Evolutionary conservation across 495 filamentous ascomycete genomes (phyloP).

Genomic region (Amphirosellinia nigrospora): DNA sequence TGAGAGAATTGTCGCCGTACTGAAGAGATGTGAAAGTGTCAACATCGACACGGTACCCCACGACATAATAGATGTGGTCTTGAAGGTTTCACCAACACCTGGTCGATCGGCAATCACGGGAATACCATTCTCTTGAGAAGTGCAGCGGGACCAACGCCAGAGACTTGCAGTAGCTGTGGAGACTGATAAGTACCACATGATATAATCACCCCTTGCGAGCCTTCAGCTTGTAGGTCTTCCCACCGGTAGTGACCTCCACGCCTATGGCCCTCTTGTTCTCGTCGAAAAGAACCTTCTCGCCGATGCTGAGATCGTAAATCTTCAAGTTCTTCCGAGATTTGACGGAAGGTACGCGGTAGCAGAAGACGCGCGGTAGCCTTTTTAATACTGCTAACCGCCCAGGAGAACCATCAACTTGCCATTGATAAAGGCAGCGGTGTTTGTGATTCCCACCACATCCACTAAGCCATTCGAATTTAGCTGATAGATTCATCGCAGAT

Average conservation of each 20-base stretch:
- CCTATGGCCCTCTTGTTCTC: conserved; percentile 22
- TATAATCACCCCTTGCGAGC: conserved; percentile 54
- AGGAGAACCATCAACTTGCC: neutral
- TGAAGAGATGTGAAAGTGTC: conserved; percentile 26
- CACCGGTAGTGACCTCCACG: conserved; percentile 11
- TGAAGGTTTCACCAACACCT: conserved; percentile 56
- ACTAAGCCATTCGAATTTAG: neutral
- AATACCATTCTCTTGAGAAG: conserved; percentile 45
- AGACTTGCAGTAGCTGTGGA: conserved; percentile 58
- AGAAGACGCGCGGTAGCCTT: neutral
- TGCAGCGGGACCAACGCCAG: conserved; percentile 51
- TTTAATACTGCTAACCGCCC: neutral
- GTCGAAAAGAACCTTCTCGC: conserved; percentile 25
- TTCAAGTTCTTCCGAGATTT: conserved; percentile 12
- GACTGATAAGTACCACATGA: conserved; percentile 51
- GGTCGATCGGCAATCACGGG: conserved; percentile 47
- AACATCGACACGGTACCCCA: conserved; percentile 36
- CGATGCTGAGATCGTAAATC: conserved; percentile 21
- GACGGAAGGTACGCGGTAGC: neutral
- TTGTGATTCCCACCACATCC: neutral
- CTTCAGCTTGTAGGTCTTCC: conserved; percentile 14
- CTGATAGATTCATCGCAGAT: neutral
- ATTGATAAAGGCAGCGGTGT: conserved; percentile 3
- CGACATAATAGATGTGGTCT: conserved; percentile 46
- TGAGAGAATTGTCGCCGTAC: neutral